Base-by-base conservation (phyloP, 257 asterid genomes). In the Gentiana dahurica region DNA sequence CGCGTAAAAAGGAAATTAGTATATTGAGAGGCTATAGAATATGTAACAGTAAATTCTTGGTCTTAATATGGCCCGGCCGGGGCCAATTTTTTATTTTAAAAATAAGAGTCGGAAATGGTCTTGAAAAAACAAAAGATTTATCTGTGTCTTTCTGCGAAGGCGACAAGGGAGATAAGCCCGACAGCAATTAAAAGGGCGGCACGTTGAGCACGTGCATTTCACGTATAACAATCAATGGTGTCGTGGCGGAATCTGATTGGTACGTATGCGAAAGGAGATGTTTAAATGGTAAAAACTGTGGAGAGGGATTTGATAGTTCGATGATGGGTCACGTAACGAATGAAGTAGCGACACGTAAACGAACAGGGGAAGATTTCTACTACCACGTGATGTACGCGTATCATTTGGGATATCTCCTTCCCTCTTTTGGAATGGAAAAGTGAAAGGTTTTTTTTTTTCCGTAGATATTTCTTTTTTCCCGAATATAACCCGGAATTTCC, bases 301-400 rank as follows among this genome's bases (percentile, higher is more conserved):
- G 7, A 7, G 9, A 10, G 9, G 3, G 13, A n/a, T 44, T 35
- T 35, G 47, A 60, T 5, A 24, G 24, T 33, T 15, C 34, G 37
- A 11, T 24, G 43, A 53, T 47, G 39, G 13, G 71, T 70, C 39
- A 11, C 58, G 41, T 47, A 33, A 49, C 73, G 58, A 37, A 68
- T 51, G 54, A 51, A 33, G 63, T 12, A 44, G 51, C 10, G 65
- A 70, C 79, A 74, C 71, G 78, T 74, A 61, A 77, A 66, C 73
- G 63, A 24, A 24, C 68, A 73, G 85, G 37, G 48, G 51, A 11
- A 12, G 54, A 66, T 72, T 82, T 68, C 73, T 82, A 71, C 73
- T 49, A 57, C 62, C 95, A 85, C 91, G 91, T 85, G 94, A 35
- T 38, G 62, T 3, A 69, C 59, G 79, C 89, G 81, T 84, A 65